Evolutionary conservation across 495 filamentous ascomycete genomes (phyloP), one percentile per base, ranked within the genome.

Genomic region (Aspergillus hancockii): DNA sequence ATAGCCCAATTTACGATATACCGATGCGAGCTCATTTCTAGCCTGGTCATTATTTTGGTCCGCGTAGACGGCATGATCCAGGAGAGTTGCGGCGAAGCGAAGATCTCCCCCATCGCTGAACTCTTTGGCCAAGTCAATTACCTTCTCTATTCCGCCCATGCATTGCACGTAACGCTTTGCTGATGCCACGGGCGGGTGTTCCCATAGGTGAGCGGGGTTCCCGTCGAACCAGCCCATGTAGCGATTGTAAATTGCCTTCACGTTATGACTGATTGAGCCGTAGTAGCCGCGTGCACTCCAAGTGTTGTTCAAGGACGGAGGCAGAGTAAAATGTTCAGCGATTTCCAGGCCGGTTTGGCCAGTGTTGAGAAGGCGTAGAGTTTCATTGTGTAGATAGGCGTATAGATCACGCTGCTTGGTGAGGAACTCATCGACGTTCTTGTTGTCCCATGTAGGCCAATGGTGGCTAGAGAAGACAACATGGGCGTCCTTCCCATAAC

Each of bases 211-310:
- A 12, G 63, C 71, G 4, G 72, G 64, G 31, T 68, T 65, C 2
- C 72, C 69, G 59, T 75, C 67, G 53, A 67, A 75, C 72, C 71
- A 75, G 25, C 59, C 64, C 54, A 68, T 63, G 49, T 75, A 75
- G 40, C 68, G 63, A 18, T 73, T 59, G 49, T 75, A 75, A 18
- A 75, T 71, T 32, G 65, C 72, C 52, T 75, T 75, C 16, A 75
- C 64, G 52, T 75, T 75, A 30, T 75, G 72, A 32, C 64, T 74
- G 10, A 72, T 16, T 9, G 67, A 71, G 30, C 69, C 72, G 58
- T 75, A 72, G 52, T 61, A 75, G 8, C 71, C 71, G 8, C 65
- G 69, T 3, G 59, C 49, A 59, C 64, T 54, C 65, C 67, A 72
- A 10, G 57, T 36, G n/a, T 55, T 50, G 3, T 63, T 38, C 34